Evolutionary conservation across 2,329 filamentous ascomycete genomes (phyloP), one percentile per base, ranked within the genome.

Genomic region (Coleophoma eucalyptorum): DNA sequence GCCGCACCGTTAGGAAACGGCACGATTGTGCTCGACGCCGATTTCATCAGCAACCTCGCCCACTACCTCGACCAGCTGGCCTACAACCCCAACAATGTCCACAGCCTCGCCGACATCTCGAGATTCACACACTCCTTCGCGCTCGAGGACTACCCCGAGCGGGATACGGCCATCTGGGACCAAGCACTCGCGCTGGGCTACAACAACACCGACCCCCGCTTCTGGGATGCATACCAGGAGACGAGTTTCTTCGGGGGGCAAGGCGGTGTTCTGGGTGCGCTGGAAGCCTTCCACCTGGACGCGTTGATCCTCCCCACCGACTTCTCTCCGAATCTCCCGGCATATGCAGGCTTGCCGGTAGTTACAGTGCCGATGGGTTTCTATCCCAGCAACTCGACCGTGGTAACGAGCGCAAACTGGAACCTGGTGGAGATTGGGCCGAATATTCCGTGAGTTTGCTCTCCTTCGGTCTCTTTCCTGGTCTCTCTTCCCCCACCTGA

Each of bases 341-440:
- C 79, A 1, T 66, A 83, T 18, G 72, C 83, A 1, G 84, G 83
- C 1, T 72, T 75, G 0, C 85, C 85, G 0, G 74, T 84, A 4
- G 68, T 89, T 11, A 83, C 80, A 0, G 79, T 89, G 0, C 86
- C 84, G 0, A 66, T 89, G 50, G 83, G 84, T 0, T 74, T 74
- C 38, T 78, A 76, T 46, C 78, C 80, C 0, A 56, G 66, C 0
- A 73, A 75, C 31, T 76, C 74, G 5, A 50, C 47, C 26, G 40
- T 61, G 11, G 72, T 83, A 2, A 61, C 65, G 19, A 65, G 65
- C 34, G 77, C 79, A 48, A 49, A 54, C 0, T 68, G 76, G 7
- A 76, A 76, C n/a, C 65, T 87, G 7, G 76, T 81, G 8, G 65
- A 67, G 0, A 70, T 67, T 0, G 82, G 70, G 0, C 82, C 83